phyloP scores from a whole-genome alignment of 192 early-diverging fungal genomes.

The Mortierella antarctica region DNA sequence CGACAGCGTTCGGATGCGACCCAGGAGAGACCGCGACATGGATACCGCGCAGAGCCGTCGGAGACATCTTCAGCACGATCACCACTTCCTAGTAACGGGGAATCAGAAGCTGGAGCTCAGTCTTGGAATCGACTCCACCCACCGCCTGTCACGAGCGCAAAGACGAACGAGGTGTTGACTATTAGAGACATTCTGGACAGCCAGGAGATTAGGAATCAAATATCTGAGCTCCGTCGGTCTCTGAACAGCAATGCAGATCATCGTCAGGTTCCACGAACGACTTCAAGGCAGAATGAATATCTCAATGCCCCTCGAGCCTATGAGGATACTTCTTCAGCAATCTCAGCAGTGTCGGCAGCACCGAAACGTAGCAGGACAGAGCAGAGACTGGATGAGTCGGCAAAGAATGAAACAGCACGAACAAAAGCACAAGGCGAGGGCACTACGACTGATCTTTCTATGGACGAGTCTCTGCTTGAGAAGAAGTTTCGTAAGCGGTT shows the following conservation, averaged over 20 bases:
- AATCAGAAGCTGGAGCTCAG: too few species aligned
- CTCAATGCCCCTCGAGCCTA: neutral
- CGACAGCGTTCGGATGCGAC: too few species aligned
- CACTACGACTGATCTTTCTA: neutral
- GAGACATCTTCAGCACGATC: too few species aligned
- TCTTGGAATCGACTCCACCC: neutral
- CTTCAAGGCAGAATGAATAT: neutral
- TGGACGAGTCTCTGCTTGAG: conserved; percentile 17
- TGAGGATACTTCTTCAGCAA: neutral
- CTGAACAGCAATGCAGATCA: conserved; percentile 16
- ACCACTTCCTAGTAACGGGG: too few species aligned
- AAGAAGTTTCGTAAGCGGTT: conserved; percentile 2
- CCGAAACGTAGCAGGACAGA: neutral
- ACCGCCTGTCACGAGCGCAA: neutral
- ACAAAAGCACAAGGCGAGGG: neutral
- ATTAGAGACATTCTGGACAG: conserved; percentile 39
- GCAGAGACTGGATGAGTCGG: neutral
- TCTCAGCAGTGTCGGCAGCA: conserved; percentile 3
- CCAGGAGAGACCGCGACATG: neutral
- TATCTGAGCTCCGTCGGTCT: conserved; percentile 30
- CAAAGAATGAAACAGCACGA: neutral
- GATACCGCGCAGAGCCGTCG: neutral
- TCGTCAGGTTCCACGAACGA: neutral
- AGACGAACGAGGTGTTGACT: conserved; percentile 6
- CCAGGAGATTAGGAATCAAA: conserved; percentile 30